Percentiles rank a stretch among this genome's conserved stretches.
These are phyloP conservation scores for Zanthoxylum bungeanum DNA, from an alignment of 345 rosid species.

Conservation along the genomic window DNA sequence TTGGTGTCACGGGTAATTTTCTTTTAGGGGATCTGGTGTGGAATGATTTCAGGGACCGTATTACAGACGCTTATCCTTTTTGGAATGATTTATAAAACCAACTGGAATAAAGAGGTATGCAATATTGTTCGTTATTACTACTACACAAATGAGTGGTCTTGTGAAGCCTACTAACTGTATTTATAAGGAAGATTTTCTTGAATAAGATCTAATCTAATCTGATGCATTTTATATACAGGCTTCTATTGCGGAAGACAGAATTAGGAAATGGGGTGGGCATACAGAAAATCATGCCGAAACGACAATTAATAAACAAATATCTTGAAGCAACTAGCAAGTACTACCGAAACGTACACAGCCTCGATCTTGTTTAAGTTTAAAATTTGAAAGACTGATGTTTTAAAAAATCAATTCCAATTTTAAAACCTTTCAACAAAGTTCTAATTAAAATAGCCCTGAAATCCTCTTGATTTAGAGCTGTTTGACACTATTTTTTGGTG, in stretches of 20 bases:
- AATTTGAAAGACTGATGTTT: no score
- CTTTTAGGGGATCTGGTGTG: constrained; percentile 73
- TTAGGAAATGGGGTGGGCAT: constrained; percentile 63
- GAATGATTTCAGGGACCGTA: constrained; percentile 70
- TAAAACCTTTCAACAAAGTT: no score
- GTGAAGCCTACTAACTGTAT: background rate
- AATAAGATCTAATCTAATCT: no score
- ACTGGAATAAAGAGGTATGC: constrained; percentile 63
- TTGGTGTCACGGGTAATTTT: background rate
- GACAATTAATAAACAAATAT: background rate
- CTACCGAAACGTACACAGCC: no score
- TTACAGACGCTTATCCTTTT: constrained; percentile 53
- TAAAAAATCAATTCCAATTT: no score
- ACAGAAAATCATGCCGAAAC: background rate
- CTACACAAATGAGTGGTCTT: background rate
- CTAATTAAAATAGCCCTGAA: no score
- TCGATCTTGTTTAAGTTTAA: no score
- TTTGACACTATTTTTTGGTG: no score
- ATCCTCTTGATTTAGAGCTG: no score
- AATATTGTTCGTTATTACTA: background rate
- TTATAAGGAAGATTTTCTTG: background rate
- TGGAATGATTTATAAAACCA: constrained; percentile 60
- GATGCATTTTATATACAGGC: constrained; percentile 52
- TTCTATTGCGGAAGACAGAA: constrained; percentile 60
- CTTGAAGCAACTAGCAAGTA: no score